phyloP scores from a whole-genome alignment of 2,329 filamentous ascomycete genomes.

The Pestalotiopsis sp. region DNA sequence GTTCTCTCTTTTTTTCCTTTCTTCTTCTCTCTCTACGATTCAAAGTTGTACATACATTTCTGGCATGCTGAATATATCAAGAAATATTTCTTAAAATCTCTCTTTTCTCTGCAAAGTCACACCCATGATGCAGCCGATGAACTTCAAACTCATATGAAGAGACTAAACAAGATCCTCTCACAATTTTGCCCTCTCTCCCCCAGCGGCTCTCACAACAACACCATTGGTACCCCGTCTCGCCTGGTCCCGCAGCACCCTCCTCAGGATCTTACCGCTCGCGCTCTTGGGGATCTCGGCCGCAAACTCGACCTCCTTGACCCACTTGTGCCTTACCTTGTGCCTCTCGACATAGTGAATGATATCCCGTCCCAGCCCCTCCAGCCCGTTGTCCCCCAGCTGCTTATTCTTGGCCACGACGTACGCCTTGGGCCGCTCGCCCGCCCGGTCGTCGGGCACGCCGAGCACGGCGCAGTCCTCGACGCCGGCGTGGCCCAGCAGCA shows the following conservation, averaged over 20 bases:
- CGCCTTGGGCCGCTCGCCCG: slow-evolving; percentile 57
- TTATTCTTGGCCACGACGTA: slow-evolving; percentile 49
- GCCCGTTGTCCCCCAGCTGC: slow-evolving; percentile 9
- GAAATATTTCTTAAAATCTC: not conserved
- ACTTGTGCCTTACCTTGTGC: slow-evolving; percentile 57
- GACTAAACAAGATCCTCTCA: not conserved
- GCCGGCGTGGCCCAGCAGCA: slow-evolving; percentile 55
- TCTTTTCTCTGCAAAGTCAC: not conserved
- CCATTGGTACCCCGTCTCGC: slow-evolving; percentile 26
- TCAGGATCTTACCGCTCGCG: slow-evolving; percentile 61
- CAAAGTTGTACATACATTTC: slow-evolving; percentile 1
- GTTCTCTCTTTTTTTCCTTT: not conserved
- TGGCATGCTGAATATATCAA: not conserved
- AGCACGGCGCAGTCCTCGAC: slow-evolving; percentile 60
- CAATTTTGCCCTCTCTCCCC: not conserved
- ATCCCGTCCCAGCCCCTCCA: slow-evolving; percentile 33
- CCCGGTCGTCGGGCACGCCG: slow-evolving; percentile 52
- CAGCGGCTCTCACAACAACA: slow-evolving; percentile 20
- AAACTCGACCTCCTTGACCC: slow-evolving; percentile 52
- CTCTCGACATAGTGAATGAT: slow-evolving; percentile 51
- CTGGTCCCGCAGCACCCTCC: slow-evolving; percentile 48
- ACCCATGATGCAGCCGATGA: not conserved
- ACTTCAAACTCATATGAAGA: not conserved
- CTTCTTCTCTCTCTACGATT: not conserved
- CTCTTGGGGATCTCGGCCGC: slow-evolving; percentile 59